Conservation (phyloP, 2,329 filamentous ascomycete genomes). For the Ophiostoma australiae region DNA sequence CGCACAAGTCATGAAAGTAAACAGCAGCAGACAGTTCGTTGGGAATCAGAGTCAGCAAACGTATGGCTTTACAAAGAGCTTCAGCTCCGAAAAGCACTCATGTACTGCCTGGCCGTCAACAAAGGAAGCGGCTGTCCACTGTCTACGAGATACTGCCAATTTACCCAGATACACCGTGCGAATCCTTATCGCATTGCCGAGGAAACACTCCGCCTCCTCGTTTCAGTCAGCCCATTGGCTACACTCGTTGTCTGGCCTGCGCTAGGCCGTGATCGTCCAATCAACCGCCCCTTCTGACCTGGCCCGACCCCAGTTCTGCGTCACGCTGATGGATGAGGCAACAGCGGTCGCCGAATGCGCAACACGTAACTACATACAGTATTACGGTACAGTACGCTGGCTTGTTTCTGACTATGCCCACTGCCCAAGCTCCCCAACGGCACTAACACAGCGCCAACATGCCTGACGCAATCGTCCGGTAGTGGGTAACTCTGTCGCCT, state of each 20-base stretch:
- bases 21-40: neutral
- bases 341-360: conserved; percentile 29
- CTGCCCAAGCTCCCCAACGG: conserved; percentile 13
- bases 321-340: conserved; percentile 29
- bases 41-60: too few relatives aligned
- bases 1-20: neutral
- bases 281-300: conserved; percentile 26
- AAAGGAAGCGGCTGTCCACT: neutral
- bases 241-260: conserved; percentile 29
- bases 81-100: neutral
- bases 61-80: neutral
- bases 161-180: conserved; percentile 25
- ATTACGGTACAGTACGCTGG: too few relatives aligned
- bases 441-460: conserved; percentile 1
- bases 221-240: conserved; percentile 26
- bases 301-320: conserved; percentile 22
- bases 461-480: conserved; percentile 18
- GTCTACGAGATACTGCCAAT: neutral
- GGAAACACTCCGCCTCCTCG: conserved; percentile 29
- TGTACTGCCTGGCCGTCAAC: neutral
- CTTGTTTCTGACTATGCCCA: conserved; percentile 8
- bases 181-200: conserved; percentile 32
- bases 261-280: conserved; percentile 30
- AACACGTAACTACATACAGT: conserved; percentile 20
- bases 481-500: conserved; percentile 21